These are phyloP conservation scores for Vigna unguiculata DNA, from an alignment of 306 rosid genomes.

Conservation along the genomic window DNA sequence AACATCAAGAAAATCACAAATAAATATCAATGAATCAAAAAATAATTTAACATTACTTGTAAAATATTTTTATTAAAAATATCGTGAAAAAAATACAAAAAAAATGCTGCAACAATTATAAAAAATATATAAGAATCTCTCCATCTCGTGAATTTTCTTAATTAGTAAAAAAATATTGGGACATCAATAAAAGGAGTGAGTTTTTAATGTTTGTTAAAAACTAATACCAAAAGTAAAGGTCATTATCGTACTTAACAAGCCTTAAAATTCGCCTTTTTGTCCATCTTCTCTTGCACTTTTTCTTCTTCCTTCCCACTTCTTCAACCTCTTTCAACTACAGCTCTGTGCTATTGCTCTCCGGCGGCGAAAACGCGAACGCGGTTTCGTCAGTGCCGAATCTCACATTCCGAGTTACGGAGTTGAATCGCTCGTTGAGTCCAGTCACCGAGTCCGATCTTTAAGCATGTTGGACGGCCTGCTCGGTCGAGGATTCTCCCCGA, in stretches of 20 bases:
- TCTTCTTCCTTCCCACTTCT: background rate
- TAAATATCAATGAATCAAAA: too few relatives aligned
- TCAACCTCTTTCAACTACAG: conserved; percentile 45
- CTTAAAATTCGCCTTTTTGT: conserved; percentile 13
- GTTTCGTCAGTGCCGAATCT: conserved; percentile 43
- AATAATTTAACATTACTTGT: too few relatives aligned
- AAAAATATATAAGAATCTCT: too few relatives aligned
- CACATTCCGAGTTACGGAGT: conserved; percentile 44
- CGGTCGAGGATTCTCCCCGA: conserved; percentile 83
- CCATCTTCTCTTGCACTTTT: background rate
- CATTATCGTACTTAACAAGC: conserved; percentile 56
- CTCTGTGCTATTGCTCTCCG: conserved; percentile 48
- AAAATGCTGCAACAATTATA: too few relatives aligned
- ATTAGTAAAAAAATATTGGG: too few relatives aligned
- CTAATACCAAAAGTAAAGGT: conserved; percentile 39
- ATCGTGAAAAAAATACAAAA: too few relatives aligned
- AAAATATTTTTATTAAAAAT: too few relatives aligned
- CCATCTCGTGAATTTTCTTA: too few relatives aligned
- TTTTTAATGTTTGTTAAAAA: background rate
- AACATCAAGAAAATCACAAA: too few relatives aligned
- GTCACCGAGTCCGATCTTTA: conserved; percentile 47
- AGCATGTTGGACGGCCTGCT: conserved; percentile 86
- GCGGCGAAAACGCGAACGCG: background rate
- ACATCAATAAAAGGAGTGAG: too few relatives aligned
- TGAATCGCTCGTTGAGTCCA: conserved; percentile 40